A percentile compares a stretch with the other conserved stretches of the same genome.
Conservation (phyloP, 106 monocot species). For the Phalaenopsis equestris region DNA sequence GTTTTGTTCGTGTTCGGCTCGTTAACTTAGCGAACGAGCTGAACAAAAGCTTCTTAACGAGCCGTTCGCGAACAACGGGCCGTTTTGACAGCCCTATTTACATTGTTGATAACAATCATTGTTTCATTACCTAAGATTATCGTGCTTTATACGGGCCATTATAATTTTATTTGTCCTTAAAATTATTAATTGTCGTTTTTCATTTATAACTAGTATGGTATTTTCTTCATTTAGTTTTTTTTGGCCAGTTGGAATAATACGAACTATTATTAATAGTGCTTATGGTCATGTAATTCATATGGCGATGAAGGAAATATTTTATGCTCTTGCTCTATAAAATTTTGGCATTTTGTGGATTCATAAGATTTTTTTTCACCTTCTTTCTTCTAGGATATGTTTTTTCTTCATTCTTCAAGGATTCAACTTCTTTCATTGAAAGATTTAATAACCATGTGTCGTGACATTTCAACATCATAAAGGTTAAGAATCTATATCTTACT, state of each 20-base stretch:
- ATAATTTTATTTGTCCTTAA: not conserved
- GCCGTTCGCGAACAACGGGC: too few species aligned
- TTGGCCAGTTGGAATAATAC: not conserved
- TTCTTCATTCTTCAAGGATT: not conserved
- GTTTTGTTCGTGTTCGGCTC: too few species aligned
- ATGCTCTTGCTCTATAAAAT: not conserved
- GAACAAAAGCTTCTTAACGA: too few species aligned
- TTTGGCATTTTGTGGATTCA: not conserved
- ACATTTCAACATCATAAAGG: not conserved
- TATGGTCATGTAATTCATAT: not conserved
- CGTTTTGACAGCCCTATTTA: not conserved
- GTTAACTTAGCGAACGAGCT: too few species aligned
- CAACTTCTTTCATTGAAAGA: not conserved
- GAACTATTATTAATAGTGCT: not conserved
- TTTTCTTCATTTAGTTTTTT: not conserved
- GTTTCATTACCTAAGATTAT: not conserved
- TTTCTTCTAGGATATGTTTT: not conserved
- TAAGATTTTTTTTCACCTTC: not conserved
- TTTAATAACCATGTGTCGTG: not conserved
- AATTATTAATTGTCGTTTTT: not conserved
- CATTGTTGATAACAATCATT: not conserved
- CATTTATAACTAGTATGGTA: constrained; percentile 5
- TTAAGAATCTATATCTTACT: not conserved
- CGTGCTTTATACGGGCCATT: not conserved
- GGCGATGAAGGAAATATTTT: not conserved